These are phyloP conservation scores for Typha latifolia DNA, from an alignment of 176 grass and related monocot species.

Conservation along the genomic window DNA sequence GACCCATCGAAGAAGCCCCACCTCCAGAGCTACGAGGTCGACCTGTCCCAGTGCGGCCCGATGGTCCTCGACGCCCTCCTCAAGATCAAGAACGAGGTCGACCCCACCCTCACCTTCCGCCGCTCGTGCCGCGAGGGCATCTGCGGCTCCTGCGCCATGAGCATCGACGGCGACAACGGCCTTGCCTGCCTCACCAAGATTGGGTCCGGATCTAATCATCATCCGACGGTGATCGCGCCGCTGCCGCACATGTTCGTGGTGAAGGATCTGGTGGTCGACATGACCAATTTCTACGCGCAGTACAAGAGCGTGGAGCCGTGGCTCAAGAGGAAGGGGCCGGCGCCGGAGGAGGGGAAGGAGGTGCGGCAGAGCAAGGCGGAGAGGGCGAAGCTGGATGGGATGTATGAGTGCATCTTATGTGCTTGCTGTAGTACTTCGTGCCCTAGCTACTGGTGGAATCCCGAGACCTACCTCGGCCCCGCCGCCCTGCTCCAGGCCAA, in stretches of 20 bases:
- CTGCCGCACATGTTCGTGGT: slow-evolving; percentile 96
- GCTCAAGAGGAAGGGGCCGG: slow-evolving; percentile 77
- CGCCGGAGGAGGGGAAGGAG: slow-evolving; percentile 41
- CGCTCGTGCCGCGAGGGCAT: slow-evolving; percentile 96
- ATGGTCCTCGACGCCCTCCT: slow-evolving; percentile 83
- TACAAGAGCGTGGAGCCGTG: slow-evolving; percentile 85
- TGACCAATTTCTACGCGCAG: slow-evolving; percentile 97
- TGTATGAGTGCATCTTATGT: slow-evolving; percentile 95
- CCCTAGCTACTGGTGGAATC: slow-evolving; percentile 98
- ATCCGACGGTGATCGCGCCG: slow-evolving; percentile 43
- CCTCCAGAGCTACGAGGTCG: slow-evolving; percentile 73
- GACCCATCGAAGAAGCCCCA: slow-evolving; percentile 64
- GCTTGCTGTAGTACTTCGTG: slow-evolving; percentile 85
- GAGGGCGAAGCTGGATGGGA: slow-evolving; percentile 79
- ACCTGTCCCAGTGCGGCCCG: slow-evolving; percentile 69
- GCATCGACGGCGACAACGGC: slow-evolving; percentile 86
- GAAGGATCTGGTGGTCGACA: slow-evolving; percentile 95
- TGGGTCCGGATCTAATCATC: slow-evolving; percentile 9
- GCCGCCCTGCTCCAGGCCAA: slow-evolving; percentile 77
- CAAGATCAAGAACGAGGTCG: slow-evolving; percentile 97
- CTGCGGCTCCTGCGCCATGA: slow-evolving; percentile 97
- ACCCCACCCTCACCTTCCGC: slow-evolving; percentile 91
- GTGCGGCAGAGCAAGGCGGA: slow-evolving; percentile 63
- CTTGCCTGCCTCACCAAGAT: slow-evolving; percentile 99
- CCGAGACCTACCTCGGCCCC: slow-evolving; percentile 74